Percentiles rank a stretch among this genome's conserved stretches.
These are phyloP conservation scores for Erysiphe neolycopersici DNA, from an alignment of 2,329 filamentous ascomycete genomes.

Conservation along the genomic window DNA sequence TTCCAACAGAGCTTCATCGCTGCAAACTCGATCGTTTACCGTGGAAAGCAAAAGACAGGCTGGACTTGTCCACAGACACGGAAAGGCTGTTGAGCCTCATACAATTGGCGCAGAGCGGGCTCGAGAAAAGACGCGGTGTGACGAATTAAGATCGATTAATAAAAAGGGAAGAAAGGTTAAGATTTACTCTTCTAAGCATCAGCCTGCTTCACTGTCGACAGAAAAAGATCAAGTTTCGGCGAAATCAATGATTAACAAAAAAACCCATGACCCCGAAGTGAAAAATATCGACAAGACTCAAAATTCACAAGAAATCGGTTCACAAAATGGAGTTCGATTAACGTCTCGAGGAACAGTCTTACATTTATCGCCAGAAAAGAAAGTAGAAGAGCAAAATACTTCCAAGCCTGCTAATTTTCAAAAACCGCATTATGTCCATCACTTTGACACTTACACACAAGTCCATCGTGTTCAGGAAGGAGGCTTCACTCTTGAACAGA, in stretches of 20 bases:
- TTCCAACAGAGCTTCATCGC: too few species aligned
- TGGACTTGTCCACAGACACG: slow-evolving; percentile 26
- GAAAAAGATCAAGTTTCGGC: slow-evolving; percentile 5
- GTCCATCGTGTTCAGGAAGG: slow-evolving; percentile 51
- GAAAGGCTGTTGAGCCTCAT: slow-evolving; percentile 31
- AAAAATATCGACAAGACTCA: background rate
- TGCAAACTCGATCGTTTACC: slow-evolving; percentile 13
- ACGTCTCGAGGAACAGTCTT: slow-evolving; percentile 25
- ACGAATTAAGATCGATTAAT: background rate
- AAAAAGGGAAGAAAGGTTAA: slow-evolving; percentile 1
- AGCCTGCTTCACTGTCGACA: slow-evolving; percentile 6
- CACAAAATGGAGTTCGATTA: slow-evolving; percentile 1
- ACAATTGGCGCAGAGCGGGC: background rate
- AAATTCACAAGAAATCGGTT: background rate
- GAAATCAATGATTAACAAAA: slow-evolving; percentile 1
- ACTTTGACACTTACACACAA: slow-evolving; percentile 84
- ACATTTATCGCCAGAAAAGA: slow-evolving; percentile 19
- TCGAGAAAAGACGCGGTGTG: slow-evolving; percentile 1
- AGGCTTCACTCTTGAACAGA: slow-evolving; percentile 48
- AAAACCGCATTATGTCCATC: slow-evolving; percentile 64
- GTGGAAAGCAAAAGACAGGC: slow-evolving; percentile 17
- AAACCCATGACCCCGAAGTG: background rate
- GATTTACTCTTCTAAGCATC: background rate
- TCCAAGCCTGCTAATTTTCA: slow-evolving; percentile 38
- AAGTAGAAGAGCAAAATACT: slow-evolving; percentile 14